Evolutionary conservation across 2,329 filamentous ascomycete genomes (phyloP).

Genomic region (Paraphaeosphaeria minitans): DNA sequence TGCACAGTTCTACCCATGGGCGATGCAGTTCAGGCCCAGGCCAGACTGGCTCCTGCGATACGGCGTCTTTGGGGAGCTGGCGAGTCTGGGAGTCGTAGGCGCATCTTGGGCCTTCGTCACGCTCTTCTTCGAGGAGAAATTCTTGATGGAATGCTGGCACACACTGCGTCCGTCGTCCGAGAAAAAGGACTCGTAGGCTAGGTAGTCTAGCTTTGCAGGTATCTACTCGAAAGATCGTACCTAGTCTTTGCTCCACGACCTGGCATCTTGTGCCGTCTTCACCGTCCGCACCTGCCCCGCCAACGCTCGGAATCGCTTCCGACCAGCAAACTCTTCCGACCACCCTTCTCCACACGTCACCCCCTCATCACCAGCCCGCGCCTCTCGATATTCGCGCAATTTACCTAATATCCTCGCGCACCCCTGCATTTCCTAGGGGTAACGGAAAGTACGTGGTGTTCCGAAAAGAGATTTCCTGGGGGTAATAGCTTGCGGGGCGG

Average conservation of each 20-base stretch:
- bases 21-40: slow-evolving; percentile 41
- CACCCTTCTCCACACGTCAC: slow-evolving; percentile 27
- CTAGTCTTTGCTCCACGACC: background rate
- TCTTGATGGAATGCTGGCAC: slow-evolving; percentile 41
- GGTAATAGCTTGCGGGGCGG: slow-evolving; percentile 20
- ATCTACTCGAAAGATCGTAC: background rate
- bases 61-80: slow-evolving; percentile 51
- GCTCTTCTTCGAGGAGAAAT: slow-evolving; percentile 38
- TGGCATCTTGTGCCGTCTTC: background rate
- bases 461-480: slow-evolving; percentile 16
- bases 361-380: slow-evolving; percentile 7
- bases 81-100: slow-evolving; percentile 45
- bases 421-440: slow-evolving; percentile 21
- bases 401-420: slow-evolving; percentile 40
- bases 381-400: slow-evolving; percentile 20
- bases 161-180: slow-evolving; percentile 32
- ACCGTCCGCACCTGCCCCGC: slow-evolving; percentile 15
- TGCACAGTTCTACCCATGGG: slow-evolving; percentile 43
- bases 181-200: slow-evolving; percentile 4
- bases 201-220: background rate
- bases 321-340: slow-evolving; percentile 8
- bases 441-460: slow-evolving; percentile 16
- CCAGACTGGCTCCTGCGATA: slow-evolving; percentile 35
- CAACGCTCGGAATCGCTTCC: background rate
- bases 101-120: slow-evolving; percentile 43